These are phyloP conservation scores for Bruguiera sexangula DNA, from an alignment of 345 rosid genomes.

Conservation along the genomic window DNA sequence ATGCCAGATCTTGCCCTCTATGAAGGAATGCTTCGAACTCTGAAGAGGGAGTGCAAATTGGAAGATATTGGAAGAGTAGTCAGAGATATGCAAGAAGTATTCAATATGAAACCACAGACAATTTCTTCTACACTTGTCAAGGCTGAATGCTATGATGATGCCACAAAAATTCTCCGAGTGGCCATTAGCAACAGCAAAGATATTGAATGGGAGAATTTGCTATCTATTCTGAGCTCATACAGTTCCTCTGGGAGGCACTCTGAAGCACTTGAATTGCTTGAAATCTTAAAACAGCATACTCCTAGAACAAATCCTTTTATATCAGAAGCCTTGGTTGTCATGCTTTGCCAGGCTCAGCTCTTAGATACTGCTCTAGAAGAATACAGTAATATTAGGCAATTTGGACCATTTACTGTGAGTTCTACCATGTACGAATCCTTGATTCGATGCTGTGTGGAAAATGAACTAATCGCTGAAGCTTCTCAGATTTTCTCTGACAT, in stretches of 20 bases:
- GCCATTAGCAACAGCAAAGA: conserved; percentile 53
- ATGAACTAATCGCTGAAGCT: conserved; percentile 62
- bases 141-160: conserved; percentile 81
- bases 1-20: conserved; percentile 54
- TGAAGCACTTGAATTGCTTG: conserved; percentile 79
- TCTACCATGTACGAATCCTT: conserved; percentile 64
- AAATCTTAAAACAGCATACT: conserved; percentile 55
- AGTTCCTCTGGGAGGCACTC: conserved; percentile 68
- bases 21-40: conserved; percentile 50
- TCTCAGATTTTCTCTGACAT: conserved; percentile 81
- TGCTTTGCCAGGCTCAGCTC: conserved; percentile 68
- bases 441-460: conserved; percentile 60
- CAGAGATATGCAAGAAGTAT: conserved; percentile 65
- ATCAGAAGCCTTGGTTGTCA: conserved; percentile 61
- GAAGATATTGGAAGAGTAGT: conserved; percentile 60
- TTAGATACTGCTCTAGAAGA: conserved; percentile 64
- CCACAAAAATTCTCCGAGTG: conserved; percentile 58
- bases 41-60: conserved; percentile 46
- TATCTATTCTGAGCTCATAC: conserved; percentile 71
- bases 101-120: conserved; percentile 55
- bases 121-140: conserved; percentile 73
- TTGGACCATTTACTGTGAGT: conserved; percentile 44
- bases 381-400: conserved; percentile 44
- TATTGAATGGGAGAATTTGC: conserved; percentile 51
- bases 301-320: conserved; percentile 47